Percentiles rank a stretch among this genome's conserved stretches.
Conservation (phyloP, 1,139 yeast species). For the Geotrichum klebahnii region DNA sequence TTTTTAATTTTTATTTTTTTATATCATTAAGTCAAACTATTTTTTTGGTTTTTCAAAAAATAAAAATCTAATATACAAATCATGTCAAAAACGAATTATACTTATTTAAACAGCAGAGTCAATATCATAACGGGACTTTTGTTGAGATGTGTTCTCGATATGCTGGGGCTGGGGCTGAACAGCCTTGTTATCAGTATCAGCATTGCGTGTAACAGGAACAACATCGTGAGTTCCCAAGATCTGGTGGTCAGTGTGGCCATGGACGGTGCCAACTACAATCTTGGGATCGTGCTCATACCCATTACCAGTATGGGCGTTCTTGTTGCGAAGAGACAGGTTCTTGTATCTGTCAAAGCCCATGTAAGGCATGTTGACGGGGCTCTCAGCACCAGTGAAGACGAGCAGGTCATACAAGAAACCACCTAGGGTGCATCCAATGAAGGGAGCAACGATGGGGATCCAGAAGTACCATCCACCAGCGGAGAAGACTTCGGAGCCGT, state of each 20-base stretch:
- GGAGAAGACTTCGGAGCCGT: slow-evolving; percentile 43
- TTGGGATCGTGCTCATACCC: slow-evolving; percentile 18
- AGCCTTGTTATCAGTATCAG: slow-evolving; percentile 11
- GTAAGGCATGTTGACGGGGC: slow-evolving; percentile 47
- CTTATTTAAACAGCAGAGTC: slow-evolving; percentile 12
- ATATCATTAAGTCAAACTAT: background rate
- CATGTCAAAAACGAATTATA: too few species aligned
- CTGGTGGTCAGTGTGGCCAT: slow-evolving; percentile 21
- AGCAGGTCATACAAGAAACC: slow-evolving; percentile 47
- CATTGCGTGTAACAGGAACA: slow-evolving; percentile 15
- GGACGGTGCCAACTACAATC: slow-evolving; percentile 19
- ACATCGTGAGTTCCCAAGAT: slow-evolving; percentile 15
- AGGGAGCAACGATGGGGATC: slow-evolving; percentile 49
- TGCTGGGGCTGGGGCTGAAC: slow-evolving; percentile 13
- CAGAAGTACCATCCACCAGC: slow-evolving; percentile 46
- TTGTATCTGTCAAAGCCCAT: slow-evolving; percentile 24
- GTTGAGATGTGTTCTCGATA: too few species aligned
- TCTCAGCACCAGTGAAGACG: slow-evolving; percentile 49
- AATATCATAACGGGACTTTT: too few species aligned
- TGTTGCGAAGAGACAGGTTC: background rate
- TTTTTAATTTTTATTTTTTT: too few species aligned
- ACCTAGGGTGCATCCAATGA: slow-evolving; percentile 46
- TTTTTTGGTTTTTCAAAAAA: background rate
- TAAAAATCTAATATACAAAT: background rate
- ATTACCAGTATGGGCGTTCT: background rate